Base-by-base conservation (phyloP, 2,329 filamentous ascomycete species). In the Periconia sp. region DNA sequence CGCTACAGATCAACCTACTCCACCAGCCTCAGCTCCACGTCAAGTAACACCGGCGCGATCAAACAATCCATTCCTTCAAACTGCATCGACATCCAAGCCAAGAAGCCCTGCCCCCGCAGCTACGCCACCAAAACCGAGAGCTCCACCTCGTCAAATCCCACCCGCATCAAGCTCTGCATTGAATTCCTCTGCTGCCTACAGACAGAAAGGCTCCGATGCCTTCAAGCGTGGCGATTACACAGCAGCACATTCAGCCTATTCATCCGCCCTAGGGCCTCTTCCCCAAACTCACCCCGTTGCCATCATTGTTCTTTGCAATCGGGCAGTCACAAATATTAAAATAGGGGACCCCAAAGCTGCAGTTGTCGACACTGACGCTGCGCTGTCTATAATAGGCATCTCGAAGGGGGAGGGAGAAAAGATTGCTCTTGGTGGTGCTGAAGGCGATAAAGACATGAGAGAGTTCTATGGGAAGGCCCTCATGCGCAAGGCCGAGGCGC, bases 181-280 rank as follows among this genome's bases (percentile, higher is more conserved):
- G 17, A 83, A 88, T 58, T 85, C 85, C 3, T 96, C 91, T 10
- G 88, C 88, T n/a, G 82, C 85, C 45, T 85, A 94, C 64, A 89
- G 94, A 14, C 81, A 88, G 45, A 86, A 87, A 58, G 94, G 93
- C 17, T 91, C 92, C 10, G 88, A 89, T 49, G 90, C 95, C 60
- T 97, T 96, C 77, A 97, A 97, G 75, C 86, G 91, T 35, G 94
- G 94, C 33, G 94, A 99, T 73, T 99, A 91, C 72, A 88, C 90
- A 17, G 83, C 89, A 10, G 94, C 94, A 0, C 91, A 97, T 65
- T 81, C 85, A 18, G 87, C 89, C 1, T 99, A 97, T 73, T 86
- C 89, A 0, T 83, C 84, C 30, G 91, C 94, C 1, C 79, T 99
- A 2, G 78, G 82, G 1, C 84, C 85, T 37, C 80, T 99, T 31